Conservation (phyloP, 495 filamentous ascomycete genomes). For the Xylaria palmicola region DNA sequence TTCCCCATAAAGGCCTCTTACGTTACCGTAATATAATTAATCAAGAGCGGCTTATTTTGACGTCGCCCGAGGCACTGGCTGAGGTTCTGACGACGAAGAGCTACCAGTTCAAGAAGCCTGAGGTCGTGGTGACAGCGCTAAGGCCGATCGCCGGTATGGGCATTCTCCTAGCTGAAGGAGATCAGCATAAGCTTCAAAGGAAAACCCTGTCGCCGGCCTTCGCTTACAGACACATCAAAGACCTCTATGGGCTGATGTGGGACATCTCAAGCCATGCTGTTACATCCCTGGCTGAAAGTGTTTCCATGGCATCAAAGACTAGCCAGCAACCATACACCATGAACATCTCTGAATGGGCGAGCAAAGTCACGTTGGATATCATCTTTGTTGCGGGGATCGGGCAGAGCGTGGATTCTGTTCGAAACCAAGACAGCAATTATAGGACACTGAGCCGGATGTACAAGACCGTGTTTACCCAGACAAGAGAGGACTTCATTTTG, state of each 20-base stretch:
- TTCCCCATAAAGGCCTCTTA: conserved; percentile 66
- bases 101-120: conserved; percentile 70
- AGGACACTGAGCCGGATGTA: conserved; percentile 62
- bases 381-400: conserved; percentile 72
- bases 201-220: conserved; percentile 74
- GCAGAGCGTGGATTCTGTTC: conserved; percentile 63
- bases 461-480: conserved; percentile 45
- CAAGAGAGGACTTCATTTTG: conserved; percentile 29
- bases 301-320: conserved; percentile 29
- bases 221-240: conserved; percentile 70
- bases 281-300: conserved; percentile 28
- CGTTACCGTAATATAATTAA: conserved; percentile 62
- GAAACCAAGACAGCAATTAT: conserved; percentile 51
- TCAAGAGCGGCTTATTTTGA: conserved; percentile 59
- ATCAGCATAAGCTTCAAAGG: conserved; percentile 70
- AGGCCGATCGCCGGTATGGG: conserved; percentile 61
- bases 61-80: conserved; percentile 54
- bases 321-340: conserved; percentile 39
- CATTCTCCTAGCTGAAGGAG: conserved; percentile 69
- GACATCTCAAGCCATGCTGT: conserved; percentile 44
- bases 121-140: conserved; percentile 47
- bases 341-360: conserved; percentile 60
- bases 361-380: conserved; percentile 70
- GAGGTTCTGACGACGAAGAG: conserved; percentile 60
- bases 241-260: conserved; percentile 76